Conservation (phyloP, 2,329 filamentous ascomycete species). For the Ophiosphaerella narmari region DNA sequence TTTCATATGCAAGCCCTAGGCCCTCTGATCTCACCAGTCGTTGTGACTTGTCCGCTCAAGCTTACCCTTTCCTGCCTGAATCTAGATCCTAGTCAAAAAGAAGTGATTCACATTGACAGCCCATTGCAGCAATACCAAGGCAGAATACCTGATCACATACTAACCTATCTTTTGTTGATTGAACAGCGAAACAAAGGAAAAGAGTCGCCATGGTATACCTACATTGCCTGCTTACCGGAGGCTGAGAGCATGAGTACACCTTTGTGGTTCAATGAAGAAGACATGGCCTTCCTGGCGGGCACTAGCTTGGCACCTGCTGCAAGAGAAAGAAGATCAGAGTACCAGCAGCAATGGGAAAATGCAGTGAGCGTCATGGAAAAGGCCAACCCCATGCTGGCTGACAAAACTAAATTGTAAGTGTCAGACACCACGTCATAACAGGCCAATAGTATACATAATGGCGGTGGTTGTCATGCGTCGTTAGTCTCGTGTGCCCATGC, state of each 20-base stretch:
- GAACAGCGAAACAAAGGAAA: slow-evolving; percentile 36
- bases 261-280: slow-evolving; percentile 43
- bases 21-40: slow-evolving; percentile 22
- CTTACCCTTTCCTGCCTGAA: slow-evolving; percentile 45
- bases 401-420: slow-evolving; percentile 33
- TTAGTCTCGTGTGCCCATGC: background rate
- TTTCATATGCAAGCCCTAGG: slow-evolving; percentile 36
- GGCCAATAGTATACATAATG: slow-evolving; percentile 1
- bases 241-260: slow-evolving; percentile 42
- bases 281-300: slow-evolving; percentile 40
- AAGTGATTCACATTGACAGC: slow-evolving; percentile 31
- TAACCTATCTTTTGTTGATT: slow-evolving; percentile 43
- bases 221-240: slow-evolving; percentile 42
- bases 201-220: slow-evolving; percentile 42
- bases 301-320: slow-evolving; percentile 40
- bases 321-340: slow-evolving; percentile 21
- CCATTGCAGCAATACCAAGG: slow-evolving; percentile 29
- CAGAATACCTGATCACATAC: slow-evolving; percentile 36
- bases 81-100: slow-evolving; percentile 32
- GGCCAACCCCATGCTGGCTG: slow-evolving; percentile 16
- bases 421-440: slow-evolving; percentile 1
- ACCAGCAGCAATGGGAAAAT: slow-evolving; percentile 31
- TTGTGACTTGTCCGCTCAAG: slow-evolving; percentile 38
- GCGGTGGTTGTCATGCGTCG: background rate
- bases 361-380: slow-evolving; percentile 25